Evolutionary conservation across 2,329 filamentous ascomycete species (phyloP), one percentile per base, ranked within the genome.

Genomic region (Penicillium sp.): DNA sequence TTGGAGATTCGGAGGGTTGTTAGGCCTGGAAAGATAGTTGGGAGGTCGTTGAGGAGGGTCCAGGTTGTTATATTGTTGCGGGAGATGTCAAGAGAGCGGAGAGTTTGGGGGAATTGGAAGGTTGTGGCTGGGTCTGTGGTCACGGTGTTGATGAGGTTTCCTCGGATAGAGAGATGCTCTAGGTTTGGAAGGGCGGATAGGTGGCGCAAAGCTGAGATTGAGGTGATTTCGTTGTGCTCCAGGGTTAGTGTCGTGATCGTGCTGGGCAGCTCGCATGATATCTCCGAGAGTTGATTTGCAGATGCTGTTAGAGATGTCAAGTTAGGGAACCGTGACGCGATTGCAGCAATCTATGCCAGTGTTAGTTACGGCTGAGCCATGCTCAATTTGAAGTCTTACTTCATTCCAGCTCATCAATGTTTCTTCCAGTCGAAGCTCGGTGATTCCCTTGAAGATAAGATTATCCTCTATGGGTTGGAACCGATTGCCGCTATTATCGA

Each of bases 1-100:
- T 92, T 87, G 5, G 90, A 86, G 57, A 96, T 84, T 14, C 92
- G 88, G 38, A 99, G 82, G 32, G 85, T 86, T 11, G 77, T 80
- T 6, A 97, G 79, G 4, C 86, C 84, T 0, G 94, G 93, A 61
- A 96, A 90, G 54, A 84, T 76, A 11, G 70, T 65, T 2, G 83
- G 76, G 1, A 99, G 80, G 5, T 78, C 69, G 64, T 96, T 86
- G 60, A 96, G 79, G 69, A 95, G 90, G 29, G 72, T 67, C 90
- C 92, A 97, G 16, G 81, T 80, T 14, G 79, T 69, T 29, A 93
- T 80, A 14, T 79, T 73, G 72, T 93, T 93, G 71, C 87, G 86
- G 1, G 89, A 91, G 16, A 93, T 70, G 68, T 92, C 89, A 14
- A 93, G 74, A 57, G 88, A 88, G 42, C 80, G 79, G 5, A 91